Conservation (phyloP, 352 stramenopile genomes). For the Globisporangium echinulatum region DNA sequence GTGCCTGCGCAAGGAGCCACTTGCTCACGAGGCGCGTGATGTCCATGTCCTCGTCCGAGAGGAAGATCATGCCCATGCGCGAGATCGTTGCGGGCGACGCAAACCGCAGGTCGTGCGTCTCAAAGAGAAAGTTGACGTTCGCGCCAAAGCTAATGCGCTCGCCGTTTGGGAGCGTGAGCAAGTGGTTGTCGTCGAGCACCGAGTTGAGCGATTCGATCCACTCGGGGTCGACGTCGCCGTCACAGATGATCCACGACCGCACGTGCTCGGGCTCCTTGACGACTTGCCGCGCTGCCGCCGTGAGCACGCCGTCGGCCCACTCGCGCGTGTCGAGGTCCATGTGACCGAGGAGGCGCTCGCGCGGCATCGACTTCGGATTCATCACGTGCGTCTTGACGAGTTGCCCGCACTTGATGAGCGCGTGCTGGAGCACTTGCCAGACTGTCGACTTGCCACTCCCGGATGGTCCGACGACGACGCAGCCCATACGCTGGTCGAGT, state of each 20-base stretch:
- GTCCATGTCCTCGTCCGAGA: slow-evolving; percentile 89
- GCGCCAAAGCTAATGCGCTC: slow-evolving; percentile 93
- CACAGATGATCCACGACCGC: slow-evolving; percentile 93
- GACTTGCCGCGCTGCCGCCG: slow-evolving; percentile 85
- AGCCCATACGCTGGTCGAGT: slow-evolving; percentile 93
- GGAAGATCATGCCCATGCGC: slow-evolving; percentile 96
- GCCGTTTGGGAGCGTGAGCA: slow-evolving; percentile 94
- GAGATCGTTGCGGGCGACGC: slow-evolving; percentile 95
- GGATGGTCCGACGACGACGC: slow-evolving; percentile 90
- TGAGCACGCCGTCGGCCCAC: slow-evolving; percentile 94
- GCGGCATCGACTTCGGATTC: slow-evolving; percentile 95
- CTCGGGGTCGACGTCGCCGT: slow-evolving; percentile 94
- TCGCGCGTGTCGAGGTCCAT: slow-evolving; percentile 95
- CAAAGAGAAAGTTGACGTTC: slow-evolving; percentile 97
- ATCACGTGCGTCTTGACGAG: slow-evolving; percentile 93
- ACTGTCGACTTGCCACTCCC: slow-evolving; percentile 92
- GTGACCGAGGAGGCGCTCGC: slow-evolving; percentile 85
- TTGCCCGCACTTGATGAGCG: slow-evolving; percentile 78
- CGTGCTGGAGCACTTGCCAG: slow-evolving; percentile 90
- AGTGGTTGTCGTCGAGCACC: slow-evolving; percentile 94
- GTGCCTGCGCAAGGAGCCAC: slow-evolving; percentile 62
- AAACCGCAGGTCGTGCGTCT: slow-evolving; percentile 93
- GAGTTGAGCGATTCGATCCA: slow-evolving; percentile 97
- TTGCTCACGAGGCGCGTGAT: slow-evolving; percentile 73
- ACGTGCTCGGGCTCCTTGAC: slow-evolving; percentile 88